These are phyloP conservation scores for Stagonosporopsis chrysanthemi DNA, from an alignment of 2,329 filamentous ascomycete species.

Conservation along the genomic window DNA sequence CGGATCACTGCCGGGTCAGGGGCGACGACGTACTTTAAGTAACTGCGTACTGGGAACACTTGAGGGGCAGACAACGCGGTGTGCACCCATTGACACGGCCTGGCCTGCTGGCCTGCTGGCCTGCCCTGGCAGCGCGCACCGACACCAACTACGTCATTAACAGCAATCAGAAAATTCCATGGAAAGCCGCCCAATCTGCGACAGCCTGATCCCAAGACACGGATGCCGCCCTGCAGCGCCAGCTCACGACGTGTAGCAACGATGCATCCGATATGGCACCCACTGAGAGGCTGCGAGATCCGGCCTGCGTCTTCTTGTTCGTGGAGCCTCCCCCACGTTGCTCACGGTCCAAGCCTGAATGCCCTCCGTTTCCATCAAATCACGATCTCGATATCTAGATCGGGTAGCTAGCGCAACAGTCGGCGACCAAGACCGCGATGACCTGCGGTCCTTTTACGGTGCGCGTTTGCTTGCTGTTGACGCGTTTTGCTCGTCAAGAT, in stretches of 20 bases:
- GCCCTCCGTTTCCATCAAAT: not conserved
- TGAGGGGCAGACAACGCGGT: constrained; percentile 21
- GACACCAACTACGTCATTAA: constrained; percentile 21
- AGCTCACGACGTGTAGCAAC: constrained; percentile 14
- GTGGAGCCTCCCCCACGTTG: constrained; percentile 7
- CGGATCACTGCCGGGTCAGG: constrained; percentile 40
- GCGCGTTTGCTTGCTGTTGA: constrained; percentile 3
- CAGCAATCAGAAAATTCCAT: constrained; percentile 19
- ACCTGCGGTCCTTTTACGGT: constrained; percentile 16
- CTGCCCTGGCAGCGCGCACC: constrained; percentile 18
- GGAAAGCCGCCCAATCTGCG: constrained; percentile 15
- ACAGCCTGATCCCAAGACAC: constrained; percentile 5
- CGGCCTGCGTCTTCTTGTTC: not conserved
- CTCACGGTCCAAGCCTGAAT: constrained; percentile 3
- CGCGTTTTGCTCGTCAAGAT: constrained; percentile 5
- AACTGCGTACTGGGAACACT: constrained; percentile 20
- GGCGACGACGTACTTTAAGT: constrained; percentile 21
- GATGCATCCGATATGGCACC: not conserved
- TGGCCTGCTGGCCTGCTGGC: not conserved
- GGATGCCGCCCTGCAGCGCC: constrained; percentile 10
- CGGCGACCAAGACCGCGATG: not conserved
- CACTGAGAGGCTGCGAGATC: not conserved
- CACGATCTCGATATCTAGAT: constrained; percentile 6
- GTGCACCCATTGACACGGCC: constrained; percentile 11
- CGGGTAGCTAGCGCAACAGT: constrained; percentile 6